Evolutionary conservation across 352 stramenopile genomes (phyloP), one percentile per base, ranked within the genome.

Genomic region (Globisporangium echinulatum): DNA sequence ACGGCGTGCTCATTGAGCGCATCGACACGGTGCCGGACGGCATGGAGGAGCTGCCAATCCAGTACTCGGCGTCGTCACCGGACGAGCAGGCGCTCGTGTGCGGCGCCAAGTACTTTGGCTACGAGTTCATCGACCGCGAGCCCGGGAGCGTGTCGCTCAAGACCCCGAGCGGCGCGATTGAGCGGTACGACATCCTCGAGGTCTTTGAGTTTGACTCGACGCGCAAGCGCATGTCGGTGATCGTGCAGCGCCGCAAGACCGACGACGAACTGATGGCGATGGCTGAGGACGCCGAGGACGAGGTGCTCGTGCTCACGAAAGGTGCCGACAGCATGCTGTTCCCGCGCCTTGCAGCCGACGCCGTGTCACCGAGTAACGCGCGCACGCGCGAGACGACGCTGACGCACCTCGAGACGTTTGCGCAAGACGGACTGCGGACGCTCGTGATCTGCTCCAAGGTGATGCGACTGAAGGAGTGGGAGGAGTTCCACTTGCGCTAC

Each of bases 1-100:
- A 99, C 74, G 98, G 96, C 52, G 96, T 99, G 25, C 79, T 99
- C 17, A 96, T 98, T 17, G 97, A 99, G 62, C 91, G 88, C 38
- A 85, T 97, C 61, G 69, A 96, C 3, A 67, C 62, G 5, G 56
- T 85, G 70, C 52, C 61, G 2, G 73, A 77, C 7, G 68, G 70
- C 49, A 73, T 77, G 67, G 70, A 79, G 25, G 67, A 70, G 36
- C 67, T 66, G 1, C 63, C 77, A 5, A 74, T 87, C 43, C 62
- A 77, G 25, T 97, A 97, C 58, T 96, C 93, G 2, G 91, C 94
- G 2, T 97, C 94, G 37, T 97, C 88, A 8, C 85, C 87, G 0
- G 85, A 94, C 70, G 87, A 94, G 49, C 80, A 92, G 43, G 87
- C 87, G 6, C 74, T 96, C 53, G 87, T 96, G 2, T 87, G 74